Percentiles rank a stretch among this genome's conserved stretches.
Conservation (phyloP, 192 early-diverging fungal species). For the Coemansia sp. region DNA sequence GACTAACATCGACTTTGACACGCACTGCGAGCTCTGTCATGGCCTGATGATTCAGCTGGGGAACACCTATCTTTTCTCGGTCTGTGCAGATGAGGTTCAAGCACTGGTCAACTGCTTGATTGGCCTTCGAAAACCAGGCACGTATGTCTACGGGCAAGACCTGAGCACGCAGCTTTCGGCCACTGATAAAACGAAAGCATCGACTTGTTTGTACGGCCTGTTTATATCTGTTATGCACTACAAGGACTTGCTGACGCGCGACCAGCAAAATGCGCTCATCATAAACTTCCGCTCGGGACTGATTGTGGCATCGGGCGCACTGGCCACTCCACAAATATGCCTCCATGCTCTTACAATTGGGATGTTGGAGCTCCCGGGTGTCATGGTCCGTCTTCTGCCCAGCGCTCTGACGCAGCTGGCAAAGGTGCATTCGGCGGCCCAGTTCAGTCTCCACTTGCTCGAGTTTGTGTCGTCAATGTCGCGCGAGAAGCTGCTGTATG, state of each 20-base stretch:
- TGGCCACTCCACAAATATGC: constrained; percentile 69
- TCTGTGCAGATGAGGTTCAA: constrained; percentile 53
- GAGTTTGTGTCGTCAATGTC: constrained; percentile 90
- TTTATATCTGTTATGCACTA: constrained; percentile 38
- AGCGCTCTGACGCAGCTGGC: constrained; percentile 70
- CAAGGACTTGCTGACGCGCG: constrained; percentile 57
- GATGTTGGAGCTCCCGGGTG: constrained; percentile 75
- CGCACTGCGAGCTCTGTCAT: constrained; percentile 65
- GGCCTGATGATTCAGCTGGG: constrained; percentile 65
- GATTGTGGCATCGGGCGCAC: constrained; percentile 51
- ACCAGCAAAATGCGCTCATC: constrained; percentile 70
- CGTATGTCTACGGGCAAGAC: constrained; percentile 13
- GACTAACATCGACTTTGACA: constrained; percentile 65
- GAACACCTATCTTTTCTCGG: constrained; percentile 70
- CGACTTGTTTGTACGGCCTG: constrained; percentile 23
- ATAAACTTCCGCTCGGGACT: constrained; percentile 71
- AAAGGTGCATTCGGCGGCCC: constrained; percentile 73
- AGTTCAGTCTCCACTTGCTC: constrained; percentile 79
- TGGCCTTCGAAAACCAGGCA: constrained; percentile 51
- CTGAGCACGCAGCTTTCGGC: constrained; percentile 10
- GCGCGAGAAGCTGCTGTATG: constrained; percentile 67
- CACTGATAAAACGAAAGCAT: constrained; percentile 19
- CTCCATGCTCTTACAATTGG: constrained; percentile 76
- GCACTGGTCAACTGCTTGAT: constrained; percentile 62
- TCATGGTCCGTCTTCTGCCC: constrained; percentile 68